A percentile compares a stretch with the other conserved stretches of the same genome.
These are phyloP conservation scores for Calendula officinalis DNA, from an alignment of 129 eudicot genomes.

Conservation along the genomic window DNA sequence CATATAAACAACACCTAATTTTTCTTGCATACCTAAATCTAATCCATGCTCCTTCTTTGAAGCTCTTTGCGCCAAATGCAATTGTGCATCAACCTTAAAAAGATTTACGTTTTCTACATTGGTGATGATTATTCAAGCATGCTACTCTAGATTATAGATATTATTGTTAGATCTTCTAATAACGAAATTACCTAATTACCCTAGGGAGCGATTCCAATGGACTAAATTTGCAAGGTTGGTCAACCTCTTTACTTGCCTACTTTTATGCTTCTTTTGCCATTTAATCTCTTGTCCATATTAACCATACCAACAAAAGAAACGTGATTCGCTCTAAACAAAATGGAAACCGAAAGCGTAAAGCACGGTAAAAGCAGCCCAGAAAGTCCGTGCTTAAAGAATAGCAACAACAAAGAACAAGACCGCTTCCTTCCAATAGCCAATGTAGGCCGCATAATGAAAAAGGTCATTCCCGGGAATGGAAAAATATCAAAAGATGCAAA, in stretches of 20 bases:
- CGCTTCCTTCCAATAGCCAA: conserved; percentile 73
- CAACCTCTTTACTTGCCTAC: conserved; percentile 51
- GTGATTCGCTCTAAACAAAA: conserved; percentile 28
- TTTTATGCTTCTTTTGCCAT: conserved; percentile 42
- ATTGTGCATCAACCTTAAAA: too few relatives aligned
- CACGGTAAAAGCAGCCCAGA: conserved; percentile 45
- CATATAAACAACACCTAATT: too few relatives aligned
- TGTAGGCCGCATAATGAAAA: conserved; percentile 71
- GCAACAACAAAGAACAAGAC: conserved; percentile 59
- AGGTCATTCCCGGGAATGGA: conserved; percentile 55
- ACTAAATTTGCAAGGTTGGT: conserved; percentile 30
- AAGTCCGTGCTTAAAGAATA: conserved; percentile 38
- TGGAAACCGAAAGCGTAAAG: conserved; percentile 44
- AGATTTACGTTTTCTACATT: background rate
- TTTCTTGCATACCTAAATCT: too few relatives aligned
- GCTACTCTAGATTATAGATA: conserved; percentile 22
- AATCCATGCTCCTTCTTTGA: too few relatives aligned
- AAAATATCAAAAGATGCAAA: conserved; percentile 71
- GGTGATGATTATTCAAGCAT: conserved; percentile 5
- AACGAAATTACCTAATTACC: conserved; percentile 19
- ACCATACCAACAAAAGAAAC: conserved; percentile 31
- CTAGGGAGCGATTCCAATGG: conserved; percentile 52
- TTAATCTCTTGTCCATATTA: conserved; percentile 26
- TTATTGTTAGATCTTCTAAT: conserved; percentile 20
- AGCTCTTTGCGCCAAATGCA: too few relatives aligned